A percentile compares a stretch with the other conserved stretches of the same genome.
These are phyloP conservation scores for Epichloe sylvatica DNA, from an alignment of 2,329 filamentous ascomycete species.

Conservation along the genomic window DNA sequence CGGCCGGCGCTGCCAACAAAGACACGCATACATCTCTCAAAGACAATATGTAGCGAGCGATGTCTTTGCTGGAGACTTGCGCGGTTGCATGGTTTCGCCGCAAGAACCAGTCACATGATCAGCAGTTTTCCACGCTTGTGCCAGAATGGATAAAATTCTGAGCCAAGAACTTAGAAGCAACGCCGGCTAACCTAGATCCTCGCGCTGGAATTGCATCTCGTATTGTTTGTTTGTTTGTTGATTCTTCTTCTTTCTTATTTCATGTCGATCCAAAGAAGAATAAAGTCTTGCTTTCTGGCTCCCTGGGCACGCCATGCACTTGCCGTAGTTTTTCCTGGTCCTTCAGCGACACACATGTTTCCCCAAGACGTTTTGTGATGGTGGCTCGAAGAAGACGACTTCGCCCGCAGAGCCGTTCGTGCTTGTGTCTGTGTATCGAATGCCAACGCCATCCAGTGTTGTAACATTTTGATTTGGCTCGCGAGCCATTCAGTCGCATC, in stretches of 20 bases:
- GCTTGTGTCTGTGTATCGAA: not conserved
- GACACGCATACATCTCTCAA: not conserved
- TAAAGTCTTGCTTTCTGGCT: too few species aligned
- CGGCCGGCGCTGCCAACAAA: not conserved
- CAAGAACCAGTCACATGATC: not conserved
- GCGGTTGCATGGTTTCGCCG: not conserved
- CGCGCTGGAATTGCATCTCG: not conserved
- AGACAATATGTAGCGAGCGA: not conserved
- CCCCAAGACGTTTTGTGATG: not conserved
- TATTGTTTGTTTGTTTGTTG: not conserved
- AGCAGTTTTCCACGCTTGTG: not conserved
- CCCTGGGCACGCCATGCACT: too few species aligned
- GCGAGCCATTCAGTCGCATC: not conserved
- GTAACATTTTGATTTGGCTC: not conserved
- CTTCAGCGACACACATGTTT: too few species aligned
- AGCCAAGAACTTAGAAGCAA: not conserved
- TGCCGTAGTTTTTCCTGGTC: too few species aligned
- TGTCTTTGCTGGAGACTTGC: not conserved
- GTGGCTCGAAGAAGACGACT: not conserved
- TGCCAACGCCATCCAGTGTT: not conserved
- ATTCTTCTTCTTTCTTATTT: not conserved
- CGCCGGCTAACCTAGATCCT: not conserved
- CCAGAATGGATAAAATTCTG: not conserved
- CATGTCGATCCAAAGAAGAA: not conserved
- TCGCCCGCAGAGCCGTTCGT: not conserved